These are phyloP conservation scores for Phytophthora crassamura DNA, from an alignment of 352 stramenopile species.

Conservation along the genomic window DNA sequence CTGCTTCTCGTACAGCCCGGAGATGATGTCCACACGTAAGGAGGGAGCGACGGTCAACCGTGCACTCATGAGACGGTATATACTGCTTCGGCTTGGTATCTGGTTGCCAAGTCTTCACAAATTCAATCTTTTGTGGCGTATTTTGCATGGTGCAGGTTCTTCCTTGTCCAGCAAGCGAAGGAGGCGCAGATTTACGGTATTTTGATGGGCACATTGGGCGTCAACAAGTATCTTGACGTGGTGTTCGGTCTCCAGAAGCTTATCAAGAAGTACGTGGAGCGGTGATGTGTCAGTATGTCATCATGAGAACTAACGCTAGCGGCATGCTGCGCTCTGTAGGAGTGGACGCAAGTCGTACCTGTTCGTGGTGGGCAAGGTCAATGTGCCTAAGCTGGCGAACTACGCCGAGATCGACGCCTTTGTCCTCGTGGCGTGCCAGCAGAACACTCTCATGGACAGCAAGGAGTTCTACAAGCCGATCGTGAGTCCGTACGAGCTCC, in stretches of 20 bases:
- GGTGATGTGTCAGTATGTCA: too few relatives aligned
- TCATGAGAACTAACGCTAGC: not conserved
- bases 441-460: constrained; percentile 95
- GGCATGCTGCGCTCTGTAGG: constrained; percentile 51
- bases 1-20: constrained; percentile 80
- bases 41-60: constrained; percentile 76
- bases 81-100: too few relatives aligned
- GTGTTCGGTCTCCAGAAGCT: constrained; percentile 88
- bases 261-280: constrained; percentile 78
- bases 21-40: constrained; percentile 45
- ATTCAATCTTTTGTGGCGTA: constrained; percentile 2
- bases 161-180: constrained; percentile 93
- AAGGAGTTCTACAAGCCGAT: constrained; percentile 93
- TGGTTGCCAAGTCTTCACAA: not conserved
- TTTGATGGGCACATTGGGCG: constrained; percentile 95
- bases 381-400: constrained; percentile 97
- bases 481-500: constrained; percentile 95
- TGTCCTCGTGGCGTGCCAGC: constrained; percentile 95
- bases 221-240: constrained; percentile 92
- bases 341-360: constrained; percentile 95
- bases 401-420: constrained; percentile 98
- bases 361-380: constrained; percentile 98
- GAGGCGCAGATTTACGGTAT: constrained; percentile 96
- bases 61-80: constrained; percentile 72
- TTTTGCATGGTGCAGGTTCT: constrained; percentile 50